Base-by-base conservation (phyloP, 306 rosid genomes). In the Hippophae rhamnoides region DNA sequence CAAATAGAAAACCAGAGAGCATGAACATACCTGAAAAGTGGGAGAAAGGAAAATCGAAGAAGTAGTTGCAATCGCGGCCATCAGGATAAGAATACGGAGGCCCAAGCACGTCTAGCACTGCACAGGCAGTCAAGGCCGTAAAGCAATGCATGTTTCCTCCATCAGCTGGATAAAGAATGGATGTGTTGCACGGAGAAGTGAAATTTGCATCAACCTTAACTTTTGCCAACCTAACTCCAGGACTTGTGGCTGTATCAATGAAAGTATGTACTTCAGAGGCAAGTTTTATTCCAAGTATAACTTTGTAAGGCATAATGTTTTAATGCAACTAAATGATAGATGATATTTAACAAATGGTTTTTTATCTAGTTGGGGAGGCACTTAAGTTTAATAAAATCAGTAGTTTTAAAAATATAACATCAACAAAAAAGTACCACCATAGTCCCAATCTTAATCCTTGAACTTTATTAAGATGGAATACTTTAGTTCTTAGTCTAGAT, bases 71-170 rank as follows among this genome's bases (percentile, higher is more conserved):
- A 63, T 83, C 93, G 46, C 99, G 83, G 25, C 89, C 99, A 7
- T 83, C 86, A 1, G 74, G 64, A 72, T 88, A 93, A 5, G 79
- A 76, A 75, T 92, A 92, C 1, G 99, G 99, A 6, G 99, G 99
- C 43, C 99, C 99, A n/a, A 88, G 93, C 63, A 92, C 99, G 57
- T 92, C 99, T 1, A 92, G 78, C 71, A 92, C 78, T 1, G 95
- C 97, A 40, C 99, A 92, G 0, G 97, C 90, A 5, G 95, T 87
- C 81, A 92, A 84, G 3, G 95, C 99, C 4, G 90, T 92, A 90
- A 92, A 88, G 77, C 89, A 73, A 62, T 92, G 99, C 86, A 92
- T 50, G 81, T 92, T 92, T 44, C 99, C 99, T 10, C 99, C 99
- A 47, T 88, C 96, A 1, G 86, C 79, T 0, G 99, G 99, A 61